Evolutionary conservation across 2,329 filamentous ascomycete genomes (phyloP).

Genomic region (Penicillium frequentans): DNA sequence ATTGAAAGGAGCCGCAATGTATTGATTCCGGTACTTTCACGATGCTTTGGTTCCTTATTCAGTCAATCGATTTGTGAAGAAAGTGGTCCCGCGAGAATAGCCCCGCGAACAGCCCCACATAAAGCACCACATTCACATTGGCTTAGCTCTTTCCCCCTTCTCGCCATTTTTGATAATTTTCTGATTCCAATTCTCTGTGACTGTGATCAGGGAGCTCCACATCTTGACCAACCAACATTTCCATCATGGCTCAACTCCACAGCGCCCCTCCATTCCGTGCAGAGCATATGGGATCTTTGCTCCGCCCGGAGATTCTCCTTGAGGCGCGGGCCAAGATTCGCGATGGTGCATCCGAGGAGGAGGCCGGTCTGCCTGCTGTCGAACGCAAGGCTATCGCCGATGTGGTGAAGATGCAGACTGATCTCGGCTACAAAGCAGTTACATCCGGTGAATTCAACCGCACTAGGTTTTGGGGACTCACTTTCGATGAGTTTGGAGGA

Average conservation of each 20-base stretch:
- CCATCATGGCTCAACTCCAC: slow-evolving; percentile 15
- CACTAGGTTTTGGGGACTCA: slow-evolving; percentile 25
- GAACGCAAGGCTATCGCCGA: slow-evolving; percentile 19
- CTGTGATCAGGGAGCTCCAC: not conserved
- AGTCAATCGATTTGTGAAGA: no score
- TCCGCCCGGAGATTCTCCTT: slow-evolving; percentile 20
- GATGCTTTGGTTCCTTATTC: no score
- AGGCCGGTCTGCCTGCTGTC: slow-evolving; percentile 17
- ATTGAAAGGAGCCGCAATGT: no score
- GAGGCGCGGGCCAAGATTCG: slow-evolving; percentile 20
- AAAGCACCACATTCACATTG: not conserved
- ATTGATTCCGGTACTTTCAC: no score
- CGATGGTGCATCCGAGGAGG: slow-evolving; percentile 19
- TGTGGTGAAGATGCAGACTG: slow-evolving; percentile 23
- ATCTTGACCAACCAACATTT: not conserved
- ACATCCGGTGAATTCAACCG: slow-evolving; percentile 24
- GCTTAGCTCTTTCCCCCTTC: not conserved
- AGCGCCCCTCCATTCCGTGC: slow-evolving; percentile 24
- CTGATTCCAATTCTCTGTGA: not conserved
- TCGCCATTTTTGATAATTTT: not conserved
- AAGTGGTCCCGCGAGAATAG: not conserved
- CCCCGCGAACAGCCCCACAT: not conserved
- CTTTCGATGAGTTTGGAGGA: slow-evolving; percentile 26
- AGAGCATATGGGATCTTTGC: slow-evolving; percentile 24
- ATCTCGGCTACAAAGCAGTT: slow-evolving; percentile 22